A percentile compares a stretch with the other conserved stretches of the same genome.
These are phyloP conservation scores for Umbelopsis vinacea DNA, from an alignment of 192 early-diverging fungal genomes.

Conservation along the genomic window DNA sequence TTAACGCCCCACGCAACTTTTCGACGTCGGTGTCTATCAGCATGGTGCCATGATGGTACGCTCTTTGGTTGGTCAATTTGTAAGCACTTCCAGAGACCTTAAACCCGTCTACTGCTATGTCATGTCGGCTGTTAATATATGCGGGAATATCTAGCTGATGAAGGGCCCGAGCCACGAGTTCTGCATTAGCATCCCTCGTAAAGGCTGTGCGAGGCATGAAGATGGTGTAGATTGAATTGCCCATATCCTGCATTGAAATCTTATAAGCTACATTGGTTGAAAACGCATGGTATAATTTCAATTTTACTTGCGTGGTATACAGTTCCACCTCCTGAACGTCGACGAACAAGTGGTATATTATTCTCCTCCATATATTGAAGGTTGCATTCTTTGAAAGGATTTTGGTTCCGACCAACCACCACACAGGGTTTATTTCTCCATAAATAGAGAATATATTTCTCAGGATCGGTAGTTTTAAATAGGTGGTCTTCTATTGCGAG, in stretches of 20 bases:
- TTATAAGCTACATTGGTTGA: not conserved
- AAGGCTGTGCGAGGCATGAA: constrained; percentile 90
- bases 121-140: constrained; percentile 83
- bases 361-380: constrained; percentile 66
- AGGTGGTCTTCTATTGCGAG: constrained; percentile 91
- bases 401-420: constrained; percentile 97
- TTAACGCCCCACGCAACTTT: constrained; percentile 29
- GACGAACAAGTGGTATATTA: constrained; percentile 81
- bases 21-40: constrained; percentile 87
- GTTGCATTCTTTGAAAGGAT: constrained; percentile 96
- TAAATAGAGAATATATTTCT: constrained; percentile 75
- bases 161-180: constrained; percentile 78
- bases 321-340: constrained; percentile 91
- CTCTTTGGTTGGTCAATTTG: constrained; percentile 79
- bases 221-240: constrained; percentile 95
- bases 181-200: constrained; percentile 72
- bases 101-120: constrained; percentile 80
- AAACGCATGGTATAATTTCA: not conserved
- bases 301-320: constrained; percentile 81
- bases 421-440: constrained; percentile 89
- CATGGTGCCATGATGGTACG: constrained; percentile 99
- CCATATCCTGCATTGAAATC: constrained; percentile 69
- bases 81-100: constrained; percentile 97
- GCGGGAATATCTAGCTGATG: constrained; percentile 80
- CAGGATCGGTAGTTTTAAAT: constrained; percentile 72